Conservation (phyloP, 805 yeast species). For the Pichia exigua region DNA sequence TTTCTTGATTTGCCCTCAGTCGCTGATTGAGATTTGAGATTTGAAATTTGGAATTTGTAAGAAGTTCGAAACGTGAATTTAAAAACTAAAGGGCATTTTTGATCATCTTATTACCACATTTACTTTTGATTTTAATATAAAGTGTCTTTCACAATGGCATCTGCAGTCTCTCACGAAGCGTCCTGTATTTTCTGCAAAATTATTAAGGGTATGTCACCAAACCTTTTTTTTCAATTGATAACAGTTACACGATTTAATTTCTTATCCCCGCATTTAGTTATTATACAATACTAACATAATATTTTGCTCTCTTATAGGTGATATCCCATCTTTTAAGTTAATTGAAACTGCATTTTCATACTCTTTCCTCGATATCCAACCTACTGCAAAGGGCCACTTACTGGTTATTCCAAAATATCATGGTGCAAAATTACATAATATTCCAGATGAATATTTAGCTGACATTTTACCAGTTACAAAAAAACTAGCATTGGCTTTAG, state of each 20-base stretch:
- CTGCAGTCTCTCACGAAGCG: constrained; percentile 34
- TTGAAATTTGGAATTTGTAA: not conserved
- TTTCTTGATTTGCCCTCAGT: not conserved
- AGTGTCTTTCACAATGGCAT: constrained; percentile 18
- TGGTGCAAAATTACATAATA: constrained; percentile 85
- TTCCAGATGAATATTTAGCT: constrained; percentile 84
- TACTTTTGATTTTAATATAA: no score
- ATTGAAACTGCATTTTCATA: constrained; percentile 75
- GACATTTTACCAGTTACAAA: constrained; percentile 87
- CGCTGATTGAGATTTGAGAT: not conserved
- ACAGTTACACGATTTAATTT: not conserved
- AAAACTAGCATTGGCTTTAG: constrained; percentile 69
- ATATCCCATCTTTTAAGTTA: constrained; percentile 87
- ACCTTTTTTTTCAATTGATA: not conserved
- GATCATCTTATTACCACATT: no score
- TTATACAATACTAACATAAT: not conserved
- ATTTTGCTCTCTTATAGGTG: constrained; percentile 44
- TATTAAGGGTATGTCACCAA: constrained; percentile 54
- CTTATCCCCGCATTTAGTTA: not conserved
- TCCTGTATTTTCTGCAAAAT: constrained; percentile 90
- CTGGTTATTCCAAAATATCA: constrained; percentile 88
- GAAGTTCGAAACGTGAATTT: no score
- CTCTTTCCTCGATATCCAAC: constrained; percentile 90
- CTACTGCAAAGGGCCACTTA: constrained; percentile 83
- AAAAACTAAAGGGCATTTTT: no score